Conservation (phyloP, 2,329 filamentous ascomycete species). For the Thielaviopsis musarum region DNA sequence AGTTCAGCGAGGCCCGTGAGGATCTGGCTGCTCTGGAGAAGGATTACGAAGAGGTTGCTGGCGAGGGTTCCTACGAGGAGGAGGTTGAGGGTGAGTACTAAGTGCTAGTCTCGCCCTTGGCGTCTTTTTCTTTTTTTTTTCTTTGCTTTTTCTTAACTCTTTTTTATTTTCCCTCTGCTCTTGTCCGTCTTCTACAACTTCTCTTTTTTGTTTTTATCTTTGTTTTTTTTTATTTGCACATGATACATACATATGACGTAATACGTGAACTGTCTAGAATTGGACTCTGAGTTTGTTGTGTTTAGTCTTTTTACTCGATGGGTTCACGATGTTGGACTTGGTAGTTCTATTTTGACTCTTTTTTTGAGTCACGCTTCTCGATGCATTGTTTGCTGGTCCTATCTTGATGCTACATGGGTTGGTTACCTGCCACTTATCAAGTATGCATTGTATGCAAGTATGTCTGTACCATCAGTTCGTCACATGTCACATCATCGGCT, state of each 20-base stretch:
- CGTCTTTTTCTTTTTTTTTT: constrained; percentile 3
- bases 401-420: neutral
- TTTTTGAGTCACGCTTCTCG: neutral
- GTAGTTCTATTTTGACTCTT: neutral
- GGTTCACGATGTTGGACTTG: neutral
- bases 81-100: constrained; percentile 70
- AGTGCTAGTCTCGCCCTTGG: constrained; percentile 11
- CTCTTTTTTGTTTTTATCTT: neutral
- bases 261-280: neutral
- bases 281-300: neutral
- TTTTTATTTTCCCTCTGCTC: constrained; percentile 3
- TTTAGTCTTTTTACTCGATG: neutral
- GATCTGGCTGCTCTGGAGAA: constrained; percentile 73
- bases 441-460: no score
- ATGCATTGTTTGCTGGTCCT: neutral
- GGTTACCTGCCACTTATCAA: no score
- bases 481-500: no score
- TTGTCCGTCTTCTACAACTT: neutral
- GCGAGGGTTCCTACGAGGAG: constrained; percentile 49
- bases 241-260: neutral
- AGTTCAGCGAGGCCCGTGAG: constrained; percentile 76
- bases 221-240: neutral
- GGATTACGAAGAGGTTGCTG: constrained; percentile 74
- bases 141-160: constrained; percentile 1
- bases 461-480: no score